Conservation (phyloP, 352 stramenopile species). For the Blastocystis hominis region DNA sequence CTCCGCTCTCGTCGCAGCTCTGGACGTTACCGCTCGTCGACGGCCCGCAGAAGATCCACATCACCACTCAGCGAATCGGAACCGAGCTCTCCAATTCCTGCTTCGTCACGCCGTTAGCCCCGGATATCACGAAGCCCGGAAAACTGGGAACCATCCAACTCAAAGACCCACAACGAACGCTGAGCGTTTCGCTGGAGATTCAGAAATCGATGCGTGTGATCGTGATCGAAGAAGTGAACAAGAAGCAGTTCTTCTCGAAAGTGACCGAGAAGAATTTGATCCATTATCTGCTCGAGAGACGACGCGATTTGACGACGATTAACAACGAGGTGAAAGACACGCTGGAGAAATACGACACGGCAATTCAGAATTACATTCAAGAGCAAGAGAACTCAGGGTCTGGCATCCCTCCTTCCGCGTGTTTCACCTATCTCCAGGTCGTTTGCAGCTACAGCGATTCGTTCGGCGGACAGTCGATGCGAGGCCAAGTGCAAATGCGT, state of each 20-base stretch:
- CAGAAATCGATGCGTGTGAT: constrained; percentile 51
- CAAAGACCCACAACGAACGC: background rate
- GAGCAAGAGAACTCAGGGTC: constrained; percentile 6
- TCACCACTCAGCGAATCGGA: background rate
- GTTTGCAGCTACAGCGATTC: background rate
- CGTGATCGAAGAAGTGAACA: constrained; percentile 26
- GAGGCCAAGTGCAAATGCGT: background rate
- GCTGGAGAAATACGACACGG: background rate
- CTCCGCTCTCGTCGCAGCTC: constrained; percentile 19
- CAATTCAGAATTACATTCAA: background rate
- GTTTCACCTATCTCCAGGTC: constrained; percentile 4
- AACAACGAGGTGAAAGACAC: background rate
- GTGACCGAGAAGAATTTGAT: background rate
- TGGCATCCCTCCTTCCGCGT: background rate
- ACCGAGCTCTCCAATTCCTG: background rate
- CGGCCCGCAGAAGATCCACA: background rate
- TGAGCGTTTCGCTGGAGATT: constrained; percentile 25
- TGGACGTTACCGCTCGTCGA: constrained; percentile 21
- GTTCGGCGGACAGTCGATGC: background rate
- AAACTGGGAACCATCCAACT: background rate
- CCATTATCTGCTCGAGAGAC: constrained; percentile 15
- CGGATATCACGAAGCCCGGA: constrained; percentile 15
- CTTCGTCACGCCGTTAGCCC: background rate
- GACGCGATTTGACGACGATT: background rate
- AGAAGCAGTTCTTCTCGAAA: constrained; percentile 33